Percentiles rank a stretch among this genome's conserved stretches.
These are phyloP conservation scores for Fraxinus dipetala DNA, from an alignment of 305 asterid genomes.

Conservation along the genomic window DNA sequence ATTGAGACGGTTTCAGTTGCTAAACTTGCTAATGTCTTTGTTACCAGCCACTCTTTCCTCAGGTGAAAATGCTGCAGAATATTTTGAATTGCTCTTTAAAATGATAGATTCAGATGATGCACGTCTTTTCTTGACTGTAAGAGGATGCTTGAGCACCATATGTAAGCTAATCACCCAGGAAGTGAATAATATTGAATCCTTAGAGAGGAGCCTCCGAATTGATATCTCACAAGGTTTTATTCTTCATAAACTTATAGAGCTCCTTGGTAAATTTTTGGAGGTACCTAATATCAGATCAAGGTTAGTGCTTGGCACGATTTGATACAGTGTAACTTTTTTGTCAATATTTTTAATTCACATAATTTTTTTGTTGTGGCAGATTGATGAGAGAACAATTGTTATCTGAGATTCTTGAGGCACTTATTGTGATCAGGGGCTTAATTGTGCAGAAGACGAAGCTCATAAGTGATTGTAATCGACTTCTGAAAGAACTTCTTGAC, in stretches of 20 bases:
- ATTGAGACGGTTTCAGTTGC: slow-evolving; percentile 75
- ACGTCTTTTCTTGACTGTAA: slow-evolving; percentile 87
- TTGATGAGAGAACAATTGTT: slow-evolving; percentile 88
- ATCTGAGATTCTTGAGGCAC: slow-evolving; percentile 95
- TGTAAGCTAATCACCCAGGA: slow-evolving; percentile 83
- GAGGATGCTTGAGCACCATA: slow-evolving; percentile 73
- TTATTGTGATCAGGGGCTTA: slow-evolving; percentile 93
- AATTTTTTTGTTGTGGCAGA: slow-evolving; percentile 45
- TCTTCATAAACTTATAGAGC: slow-evolving; percentile 97
- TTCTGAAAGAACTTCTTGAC: slow-evolving; percentile 89
- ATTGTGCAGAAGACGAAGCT: slow-evolving; percentile 95
- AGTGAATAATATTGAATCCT: slow-evolving; percentile 79
- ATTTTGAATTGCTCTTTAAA: slow-evolving; percentile 87
- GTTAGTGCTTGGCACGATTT: slow-evolving; percentile 36
- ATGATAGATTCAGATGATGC: slow-evolving; percentile 97
- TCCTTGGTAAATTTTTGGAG: slow-evolving; percentile 95
- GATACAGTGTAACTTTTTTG: background rate
- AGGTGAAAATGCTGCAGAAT: slow-evolving; percentile 98
- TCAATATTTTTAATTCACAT: slow-evolving; percentile 9
- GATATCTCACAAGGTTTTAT: slow-evolving; percentile 98
- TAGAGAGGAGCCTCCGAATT: slow-evolving; percentile 96
- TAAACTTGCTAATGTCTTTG: slow-evolving; percentile 85
- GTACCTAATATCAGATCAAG: slow-evolving; percentile 92
- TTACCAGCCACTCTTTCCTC: slow-evolving; percentile 88
- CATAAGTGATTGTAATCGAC: slow-evolving; percentile 86